Evolutionary conservation across 805 yeast species (phyloP), one percentile per base, ranked within the genome.

Genomic region (Candida railenensis): DNA sequence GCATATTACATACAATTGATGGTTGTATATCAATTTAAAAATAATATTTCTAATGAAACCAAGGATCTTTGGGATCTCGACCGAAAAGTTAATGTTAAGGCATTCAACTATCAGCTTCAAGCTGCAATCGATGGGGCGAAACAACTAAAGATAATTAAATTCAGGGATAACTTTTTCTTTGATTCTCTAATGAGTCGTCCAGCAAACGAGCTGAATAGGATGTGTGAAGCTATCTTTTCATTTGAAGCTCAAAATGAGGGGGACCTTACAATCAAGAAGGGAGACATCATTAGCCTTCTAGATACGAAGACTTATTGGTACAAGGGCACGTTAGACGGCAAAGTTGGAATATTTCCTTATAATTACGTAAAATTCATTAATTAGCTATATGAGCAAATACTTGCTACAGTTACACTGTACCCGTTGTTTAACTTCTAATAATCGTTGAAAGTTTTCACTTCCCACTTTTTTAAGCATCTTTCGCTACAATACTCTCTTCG

Each of bases 401-500:
- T n/a, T n/a, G n/a, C n/a, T n/a, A n/a, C n/a, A n/a, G n/a, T n/a
- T n/a, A n/a, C n/a, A n/a, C n/a, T n/a, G n/a, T n/a, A n/a, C n/a
- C n/a, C n/a, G n/a, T n/a, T n/a, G n/a, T n/a, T n/a, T n/a, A n/a
- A n/a, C n/a, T n/a, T n/a, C n/a, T n/a, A 36, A n/a, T 16, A 9
- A 5, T 15, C 39, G 9, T n/a, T 14, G 5, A 18, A 18, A 36
- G 21, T 37, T 11, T 22, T 22, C 25, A 22, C 4, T 46, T 52
- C 46, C 55, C 68, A 71, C 36, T 48, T 56, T 33, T 45, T 39
- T 7, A 61, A 63, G 60, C 87, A 82, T 20, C 63, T 55, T 1
- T 78, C 80, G 48, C 78, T 69, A 52, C 87, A 82, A 51, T 82
- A 82, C 48, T 74, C 74, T 34, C 78, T 63, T 53, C 76, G 74